These are phyloP conservation scores for Phaffomyces opuntiae DNA, from an alignment of 805 yeast genomes.

Conservation along the genomic window DNA sequence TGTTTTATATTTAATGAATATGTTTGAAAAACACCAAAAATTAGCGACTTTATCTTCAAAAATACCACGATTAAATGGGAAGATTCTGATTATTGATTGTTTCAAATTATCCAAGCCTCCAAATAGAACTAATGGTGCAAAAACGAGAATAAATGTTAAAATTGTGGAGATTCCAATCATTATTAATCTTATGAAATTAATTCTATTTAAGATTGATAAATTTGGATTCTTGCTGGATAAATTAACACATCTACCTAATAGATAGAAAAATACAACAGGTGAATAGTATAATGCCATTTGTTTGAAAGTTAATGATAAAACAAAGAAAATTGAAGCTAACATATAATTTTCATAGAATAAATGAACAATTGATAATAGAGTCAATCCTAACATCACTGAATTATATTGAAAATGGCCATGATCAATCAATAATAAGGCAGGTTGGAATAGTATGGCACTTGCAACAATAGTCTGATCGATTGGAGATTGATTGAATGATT, in stretches of 20 bases:
- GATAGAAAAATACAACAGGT: slow-evolving; percentile 77
- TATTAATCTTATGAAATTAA: slow-evolving; percentile 52
- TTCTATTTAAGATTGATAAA: slow-evolving; percentile 26
- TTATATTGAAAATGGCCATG: slow-evolving; percentile 98
- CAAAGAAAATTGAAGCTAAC: slow-evolving; percentile 70
- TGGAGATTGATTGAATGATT: slow-evolving; percentile 47
- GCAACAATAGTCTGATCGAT: slow-evolving; percentile 73
- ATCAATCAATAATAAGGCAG: slow-evolving; percentile 76
- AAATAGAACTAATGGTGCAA: slow-evolving; percentile 53
- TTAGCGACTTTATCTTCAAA: slow-evolving; percentile 98
- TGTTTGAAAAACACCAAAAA: slow-evolving; percentile 93
- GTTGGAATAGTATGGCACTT: slow-evolving; percentile 78
- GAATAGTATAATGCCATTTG: slow-evolving; percentile 95
- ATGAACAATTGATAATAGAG: slow-evolving; percentile 60
- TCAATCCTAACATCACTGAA: slow-evolving; percentile 86
- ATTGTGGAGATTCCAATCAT: slow-evolving; percentile 61
- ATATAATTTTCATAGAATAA: slow-evolving; percentile 57
- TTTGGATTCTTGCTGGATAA: slow-evolving; percentile 6
- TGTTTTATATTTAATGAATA: slow-evolving; percentile 60
- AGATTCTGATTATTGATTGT: slow-evolving; percentile 65
- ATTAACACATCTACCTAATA: slow-evolving; percentile 46
- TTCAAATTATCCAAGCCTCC: slow-evolving; percentile 33
- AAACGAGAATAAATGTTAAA: slow-evolving; percentile 39
- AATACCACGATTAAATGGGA: slow-evolving; percentile 88
- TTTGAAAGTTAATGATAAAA: slow-evolving; percentile 73